Conservation (phyloP, 208 protist genomes). For the Acanthamoeba rhysodes region DNA sequence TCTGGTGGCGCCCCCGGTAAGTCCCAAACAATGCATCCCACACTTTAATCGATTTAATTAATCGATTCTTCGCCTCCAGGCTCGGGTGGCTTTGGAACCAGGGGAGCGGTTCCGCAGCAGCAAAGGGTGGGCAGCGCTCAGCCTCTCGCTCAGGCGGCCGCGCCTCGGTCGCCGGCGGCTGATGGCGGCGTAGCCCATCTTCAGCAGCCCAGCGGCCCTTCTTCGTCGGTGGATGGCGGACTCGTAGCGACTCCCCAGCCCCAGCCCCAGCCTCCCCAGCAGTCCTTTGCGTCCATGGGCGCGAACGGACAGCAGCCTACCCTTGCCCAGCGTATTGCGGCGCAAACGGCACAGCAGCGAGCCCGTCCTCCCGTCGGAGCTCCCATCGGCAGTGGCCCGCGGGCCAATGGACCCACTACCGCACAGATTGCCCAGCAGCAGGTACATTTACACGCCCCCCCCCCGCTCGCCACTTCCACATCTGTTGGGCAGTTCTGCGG, state of each 20-base stretch:
- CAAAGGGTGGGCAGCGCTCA: not conserved
- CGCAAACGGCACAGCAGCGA: conserved; percentile 22
- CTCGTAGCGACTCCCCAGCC: not conserved
- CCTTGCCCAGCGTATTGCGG: conserved; percentile 3
- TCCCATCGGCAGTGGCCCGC: not conserved
- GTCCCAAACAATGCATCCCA: not conserved
- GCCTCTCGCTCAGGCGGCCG: not conserved
- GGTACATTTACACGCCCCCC: no score
- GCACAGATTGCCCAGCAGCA: not conserved
- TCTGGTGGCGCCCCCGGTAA: not conserved
- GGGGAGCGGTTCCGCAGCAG: not conserved
- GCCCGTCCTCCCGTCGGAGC: not conserved
- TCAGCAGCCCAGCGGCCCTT: not conserved
- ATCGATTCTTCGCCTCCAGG: not conserved
- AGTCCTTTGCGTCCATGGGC: not conserved
- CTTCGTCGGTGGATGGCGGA: not conserved
- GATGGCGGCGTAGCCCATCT: not conserved
- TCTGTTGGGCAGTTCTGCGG: not conserved
- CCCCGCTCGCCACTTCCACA: no score
- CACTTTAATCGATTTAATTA: not conserved
- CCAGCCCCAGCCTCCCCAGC: not conserved
- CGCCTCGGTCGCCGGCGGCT: not conserved
- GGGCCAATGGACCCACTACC: conserved; percentile 4
- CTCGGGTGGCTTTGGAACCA: not conserved
- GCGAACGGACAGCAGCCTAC: not conserved